phyloP scores from a whole-genome alignment of 495 filamentous ascomycete species.

The Penicillium alfredii region DNA sequence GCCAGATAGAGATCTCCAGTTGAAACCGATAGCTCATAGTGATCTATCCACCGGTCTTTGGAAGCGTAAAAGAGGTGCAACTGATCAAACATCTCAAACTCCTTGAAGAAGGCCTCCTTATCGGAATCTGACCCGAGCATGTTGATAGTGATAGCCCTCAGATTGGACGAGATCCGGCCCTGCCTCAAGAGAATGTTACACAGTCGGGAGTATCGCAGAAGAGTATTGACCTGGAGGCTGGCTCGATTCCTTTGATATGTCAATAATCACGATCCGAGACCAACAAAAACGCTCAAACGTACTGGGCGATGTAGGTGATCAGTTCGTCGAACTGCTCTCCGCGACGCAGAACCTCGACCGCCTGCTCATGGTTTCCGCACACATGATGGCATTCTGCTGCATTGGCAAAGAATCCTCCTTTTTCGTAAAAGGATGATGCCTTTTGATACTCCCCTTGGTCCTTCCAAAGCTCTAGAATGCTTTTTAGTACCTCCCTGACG shows the following conservation, averaged over 20 bases:
- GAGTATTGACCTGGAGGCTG: conserved; percentile 1
- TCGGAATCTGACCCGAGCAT: conserved; percentile 18
- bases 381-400: conserved; percentile 16
- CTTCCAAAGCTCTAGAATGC: conserved; percentile 8
- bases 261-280: no score
- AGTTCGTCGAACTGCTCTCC: conserved; percentile 17
- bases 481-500: background rate
- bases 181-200: conserved; percentile 29
- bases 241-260: conserved; percentile 6
- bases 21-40: conserved; percentile 9
- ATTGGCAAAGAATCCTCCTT: conserved; percentile 3
- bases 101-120: conserved; percentile 20
- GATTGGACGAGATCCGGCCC: conserved; percentile 14
- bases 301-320: conserved; percentile 17
- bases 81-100: conserved; percentile 26
- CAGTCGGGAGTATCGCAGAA: conserved; percentile 12
- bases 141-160: conserved; percentile 15
- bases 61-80: conserved; percentile 8
- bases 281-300: no score
- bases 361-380: conserved; percentile 13
- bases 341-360: conserved; percentile 32
- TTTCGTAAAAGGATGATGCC: conserved; percentile 16
- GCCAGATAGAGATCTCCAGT: conserved; percentile 6
- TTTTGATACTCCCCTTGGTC: conserved; percentile 4
- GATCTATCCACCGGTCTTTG: conserved; percentile 10